Evolutionary conservation across 345 rosid genomes (phyloP), one percentile per base, ranked within the genome.

Genomic region (Aethionema arabicum): DNA sequence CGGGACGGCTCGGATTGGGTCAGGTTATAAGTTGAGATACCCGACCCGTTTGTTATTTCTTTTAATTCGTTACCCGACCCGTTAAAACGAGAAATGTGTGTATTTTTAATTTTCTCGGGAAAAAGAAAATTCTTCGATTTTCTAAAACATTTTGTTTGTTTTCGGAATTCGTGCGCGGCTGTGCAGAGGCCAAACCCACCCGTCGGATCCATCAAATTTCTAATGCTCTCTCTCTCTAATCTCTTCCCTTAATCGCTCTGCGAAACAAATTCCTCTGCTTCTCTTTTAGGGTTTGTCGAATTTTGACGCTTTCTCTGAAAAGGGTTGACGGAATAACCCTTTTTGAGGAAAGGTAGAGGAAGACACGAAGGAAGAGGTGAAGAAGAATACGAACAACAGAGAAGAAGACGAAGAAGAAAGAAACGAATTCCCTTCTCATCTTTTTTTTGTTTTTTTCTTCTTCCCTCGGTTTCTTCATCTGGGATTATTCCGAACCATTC

Each of bases 121-220:
- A 2, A 59, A n/a, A 8, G 38, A 57, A 0, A 11, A 5, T 0
- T 41, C 14, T 38, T 66, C 41, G 56, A 49, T 11, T 13, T 8
- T 15, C 3, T 53, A 5, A 43, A 48, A 58, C 27, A 3, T 46
- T 13, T 36, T 31, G 69, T 63, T 56, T 50, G 67, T 11, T 62
- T 55, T 56, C 45, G 52, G 59, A 56, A 56, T 30, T 56, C 52
- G 74, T 69, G 73, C 68, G 73, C 57, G 52, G 68, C 59, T 58
- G 62, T 56, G 63, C 72, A 66, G 68, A 73, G 73, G 42, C 66
- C 81, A 75, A 77, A 79, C 76, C 77, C 77, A 70, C 60, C 68
- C 84, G 63, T 71, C 41, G 65, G 50, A 71, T 71, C 70, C 5
- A 79, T 66, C 77, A 75, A 70, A 56, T 44, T 32, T 45, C 51